These are phyloP conservation scores for Comarum palustre DNA, from an alignment of 306 rosid species.

Conservation along the genomic window DNA sequence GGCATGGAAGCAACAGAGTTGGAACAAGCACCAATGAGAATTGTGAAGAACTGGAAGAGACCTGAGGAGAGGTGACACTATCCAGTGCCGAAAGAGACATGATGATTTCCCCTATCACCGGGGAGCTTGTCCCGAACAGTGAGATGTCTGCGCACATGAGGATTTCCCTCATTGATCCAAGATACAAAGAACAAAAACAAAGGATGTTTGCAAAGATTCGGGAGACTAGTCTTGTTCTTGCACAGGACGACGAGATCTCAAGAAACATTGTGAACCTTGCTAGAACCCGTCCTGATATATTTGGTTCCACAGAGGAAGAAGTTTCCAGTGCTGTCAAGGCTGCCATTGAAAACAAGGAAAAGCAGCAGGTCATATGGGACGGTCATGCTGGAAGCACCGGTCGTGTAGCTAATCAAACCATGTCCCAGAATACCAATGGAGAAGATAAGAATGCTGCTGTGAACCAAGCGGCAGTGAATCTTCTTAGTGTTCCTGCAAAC, in stretches of 20 bases:
- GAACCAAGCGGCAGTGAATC: slow-evolving; percentile 70
- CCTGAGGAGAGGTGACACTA: slow-evolving; percentile 92
- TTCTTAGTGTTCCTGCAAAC: slow-evolving; percentile 60
- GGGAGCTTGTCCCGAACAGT: slow-evolving; percentile 73
- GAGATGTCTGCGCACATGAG: slow-evolving; percentile 98
- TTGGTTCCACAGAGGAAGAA: slow-evolving; percentile 94
- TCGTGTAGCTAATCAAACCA: slow-evolving; percentile 81
- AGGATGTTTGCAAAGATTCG: slow-evolving; percentile 96
- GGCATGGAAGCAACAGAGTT: slow-evolving; percentile 69
- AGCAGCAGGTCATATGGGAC: slow-evolving; percentile 97
- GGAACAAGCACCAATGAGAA: slow-evolving; percentile 86
- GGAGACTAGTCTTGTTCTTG: slow-evolving; percentile 89
- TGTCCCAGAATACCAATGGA: slow-evolving; percentile 64
- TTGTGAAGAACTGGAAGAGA: slow-evolving; percentile 97
- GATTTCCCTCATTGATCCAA: slow-evolving; percentile 93
- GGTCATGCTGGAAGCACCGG: slow-evolving; percentile 94
- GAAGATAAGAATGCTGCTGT: slow-evolving; percentile 63
- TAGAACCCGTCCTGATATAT: slow-evolving; percentile 89
- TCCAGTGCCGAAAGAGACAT: slow-evolving; percentile 76
- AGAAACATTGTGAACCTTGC: slow-evolving; percentile 84
- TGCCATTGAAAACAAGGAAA: slow-evolving; percentile 85
- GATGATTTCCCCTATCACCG: slow-evolving; percentile 84
- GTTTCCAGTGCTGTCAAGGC: slow-evolving; percentile 95
- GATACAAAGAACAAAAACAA: slow-evolving; percentile 90
- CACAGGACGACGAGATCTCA: slow-evolving; percentile 90